Percentiles rank a stretch among this genome's conserved stretches.
phyloP scores from a whole-genome alignment of 2,329 filamentous ascomycete genomes.

The Diaporthe amygdali region DNA sequence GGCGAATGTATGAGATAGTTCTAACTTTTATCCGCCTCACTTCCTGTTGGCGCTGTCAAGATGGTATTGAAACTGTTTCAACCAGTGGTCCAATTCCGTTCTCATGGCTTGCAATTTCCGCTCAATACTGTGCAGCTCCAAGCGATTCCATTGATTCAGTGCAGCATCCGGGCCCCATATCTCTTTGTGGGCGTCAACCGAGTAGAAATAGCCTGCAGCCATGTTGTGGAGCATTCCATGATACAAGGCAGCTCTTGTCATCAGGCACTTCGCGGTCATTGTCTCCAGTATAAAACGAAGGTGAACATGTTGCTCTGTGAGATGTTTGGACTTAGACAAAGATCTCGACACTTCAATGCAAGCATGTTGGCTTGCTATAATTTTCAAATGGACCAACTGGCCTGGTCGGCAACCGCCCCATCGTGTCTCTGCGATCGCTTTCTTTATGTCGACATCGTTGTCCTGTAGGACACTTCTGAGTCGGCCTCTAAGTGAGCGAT shows the following conservation, averaged over 20 bases:
- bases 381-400: background rate
- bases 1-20: too few species aligned
- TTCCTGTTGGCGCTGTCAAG: background rate
- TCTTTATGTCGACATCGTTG: background rate
- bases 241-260: background rate
- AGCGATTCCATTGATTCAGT: background rate
- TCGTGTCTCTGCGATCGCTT: background rate
- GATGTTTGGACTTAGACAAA: accelerated
- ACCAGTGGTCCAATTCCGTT: background rate
- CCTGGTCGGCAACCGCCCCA: background rate
- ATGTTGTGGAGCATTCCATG: background rate
- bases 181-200: background rate
- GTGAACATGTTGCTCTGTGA: background rate
- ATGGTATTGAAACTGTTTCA: background rate
- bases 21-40: background rate
- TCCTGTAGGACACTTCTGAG: background rate
- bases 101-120: background rate
- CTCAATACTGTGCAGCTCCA: background rate
- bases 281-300: background rate
- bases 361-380: background rate
- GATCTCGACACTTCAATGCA: background rate
- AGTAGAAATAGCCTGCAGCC: background rate
- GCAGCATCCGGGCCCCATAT: background rate
- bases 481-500: background rate
- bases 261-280: background rate